Evolutionary conservation across 192 early-diverging fungal genomes (phyloP), one percentile per base, ranked within the genome.

Genomic region (Mortierella antarctica): DNA sequence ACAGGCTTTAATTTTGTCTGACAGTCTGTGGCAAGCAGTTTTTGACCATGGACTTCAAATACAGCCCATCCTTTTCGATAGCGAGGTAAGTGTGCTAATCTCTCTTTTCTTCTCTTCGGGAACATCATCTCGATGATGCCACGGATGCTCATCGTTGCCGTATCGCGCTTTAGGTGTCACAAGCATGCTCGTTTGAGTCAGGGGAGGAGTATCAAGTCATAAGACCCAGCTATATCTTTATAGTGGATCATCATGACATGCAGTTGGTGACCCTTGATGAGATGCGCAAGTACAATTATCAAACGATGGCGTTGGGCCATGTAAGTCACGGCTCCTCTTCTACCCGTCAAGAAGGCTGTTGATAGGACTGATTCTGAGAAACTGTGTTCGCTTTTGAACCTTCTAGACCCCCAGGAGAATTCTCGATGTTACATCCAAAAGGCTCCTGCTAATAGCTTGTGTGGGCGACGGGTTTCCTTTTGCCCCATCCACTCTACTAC

Each of bases 221-320:
- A n/a, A 54, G n/a, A 7, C 10, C 53, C 7, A 57, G 63, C 10
- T 80, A 57, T 57, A 42, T 72, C 0, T 80, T 67, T 72, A 68
- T 80, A 23, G 77, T 80, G 48, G 65, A 80, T 21, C 52, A 70
- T 23, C 65, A 72, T 8, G 77, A 80, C 23, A 58, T 80, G 13
- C 67, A 80, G 42, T 48, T 80, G 15, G 59, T 67, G 2, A 65
- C 64, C 7, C 23, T 80, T 39, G 53, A 72, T 14, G 64, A 59
- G 13, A 47, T 53, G 17, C 40, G 56, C 40, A 71, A 67, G 41
- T 72, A 80, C 31, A 67, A 56, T 12, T 13, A 45, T 14, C 70
- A 68, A n/a, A 47, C 60, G 5, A 41, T 80, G 0, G 15, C 57
- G 4, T 20, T 80, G 44, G 59, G 70, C 21, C 70, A 60, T 39